Evolutionary conservation across 176 grass and related monocot genomes (phyloP).

Genomic region (Elaeis guineensis): DNA sequence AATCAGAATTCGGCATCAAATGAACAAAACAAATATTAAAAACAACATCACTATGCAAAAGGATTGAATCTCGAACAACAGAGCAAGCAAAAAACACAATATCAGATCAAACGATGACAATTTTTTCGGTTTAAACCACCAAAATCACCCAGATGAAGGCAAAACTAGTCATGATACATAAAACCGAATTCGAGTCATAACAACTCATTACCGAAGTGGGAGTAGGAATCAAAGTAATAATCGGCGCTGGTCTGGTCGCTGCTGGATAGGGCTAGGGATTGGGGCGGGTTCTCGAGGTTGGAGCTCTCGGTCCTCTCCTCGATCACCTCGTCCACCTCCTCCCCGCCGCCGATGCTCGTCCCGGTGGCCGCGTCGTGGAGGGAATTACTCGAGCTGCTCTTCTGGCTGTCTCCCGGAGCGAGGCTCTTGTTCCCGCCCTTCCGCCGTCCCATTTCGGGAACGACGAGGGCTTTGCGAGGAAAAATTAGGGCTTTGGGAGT

Average conservation of each 20-base stretch:
- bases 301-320: slow-evolving; percentile 12
- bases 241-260: slow-evolving; percentile 91
- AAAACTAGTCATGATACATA: neutral
- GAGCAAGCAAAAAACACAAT: no score
- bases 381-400: no score
- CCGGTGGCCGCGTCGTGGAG: neutral
- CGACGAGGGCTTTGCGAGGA: neutral
- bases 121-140: neutral
- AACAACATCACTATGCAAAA: no score
- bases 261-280: slow-evolving; percentile 23
- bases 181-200: neutral
- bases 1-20: no score
- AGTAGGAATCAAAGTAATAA: slow-evolving; percentile 99
- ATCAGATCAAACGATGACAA: no score
- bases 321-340: slow-evolving; percentile 9
- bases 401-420: neutral
- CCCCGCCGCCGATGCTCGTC: neutral
- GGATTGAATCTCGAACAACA: no score
- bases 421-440: neutral
- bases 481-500: no score
- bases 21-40: no score
- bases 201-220: slow-evolving; percentile 63
- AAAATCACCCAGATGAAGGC: neutral
- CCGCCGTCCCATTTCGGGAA: slow-evolving; percentile 4
- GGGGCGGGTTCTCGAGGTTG: slow-evolving; percentile 1